Conservation (phyloP, 1,139 yeast species). For the Arxiozyma slooffiae region DNA sequence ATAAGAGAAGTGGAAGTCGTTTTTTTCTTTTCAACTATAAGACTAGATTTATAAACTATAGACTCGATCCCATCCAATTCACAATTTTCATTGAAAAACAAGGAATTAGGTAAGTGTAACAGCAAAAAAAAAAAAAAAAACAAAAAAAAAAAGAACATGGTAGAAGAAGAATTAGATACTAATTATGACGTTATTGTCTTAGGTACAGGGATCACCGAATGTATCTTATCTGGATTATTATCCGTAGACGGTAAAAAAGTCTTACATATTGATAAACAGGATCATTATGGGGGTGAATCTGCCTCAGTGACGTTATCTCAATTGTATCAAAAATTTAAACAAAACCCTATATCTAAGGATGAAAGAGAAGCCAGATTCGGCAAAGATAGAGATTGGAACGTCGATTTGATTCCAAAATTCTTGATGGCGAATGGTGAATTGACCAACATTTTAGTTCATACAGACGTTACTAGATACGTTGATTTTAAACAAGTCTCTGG, state of each 20-base stretch:
- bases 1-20: no score
- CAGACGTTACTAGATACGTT: constrained; percentile 89
- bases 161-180: constrained; percentile 59
- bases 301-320: constrained; percentile 45
- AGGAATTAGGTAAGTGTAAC: neutral
- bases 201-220: constrained; percentile 88
- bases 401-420: constrained; percentile 92
- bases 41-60: neutral
- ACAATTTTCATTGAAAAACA: no score
- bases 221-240: constrained; percentile 84
- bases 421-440: constrained; percentile 97
- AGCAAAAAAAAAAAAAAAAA: no score
- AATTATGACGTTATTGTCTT: constrained; percentile 85
- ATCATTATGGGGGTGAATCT: constrained; percentile 80
- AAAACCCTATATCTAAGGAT: constrained; percentile 59
- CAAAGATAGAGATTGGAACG: constrained; percentile 95
- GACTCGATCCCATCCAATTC: neutral
- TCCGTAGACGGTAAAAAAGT: constrained; percentile 97
- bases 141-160: neutral
- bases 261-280: constrained; percentile 90
- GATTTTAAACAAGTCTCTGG: constrained; percentile 95
- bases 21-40: neutral
- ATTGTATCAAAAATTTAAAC: constrained; percentile 62
- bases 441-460: constrained; percentile 88
- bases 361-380: constrained; percentile 45